Evolutionary conservation across 768 basidiomycete genomes (phyloP), one percentile per base, ranked within the genome.

Genomic region (Dioszegia hungarica): DNA sequence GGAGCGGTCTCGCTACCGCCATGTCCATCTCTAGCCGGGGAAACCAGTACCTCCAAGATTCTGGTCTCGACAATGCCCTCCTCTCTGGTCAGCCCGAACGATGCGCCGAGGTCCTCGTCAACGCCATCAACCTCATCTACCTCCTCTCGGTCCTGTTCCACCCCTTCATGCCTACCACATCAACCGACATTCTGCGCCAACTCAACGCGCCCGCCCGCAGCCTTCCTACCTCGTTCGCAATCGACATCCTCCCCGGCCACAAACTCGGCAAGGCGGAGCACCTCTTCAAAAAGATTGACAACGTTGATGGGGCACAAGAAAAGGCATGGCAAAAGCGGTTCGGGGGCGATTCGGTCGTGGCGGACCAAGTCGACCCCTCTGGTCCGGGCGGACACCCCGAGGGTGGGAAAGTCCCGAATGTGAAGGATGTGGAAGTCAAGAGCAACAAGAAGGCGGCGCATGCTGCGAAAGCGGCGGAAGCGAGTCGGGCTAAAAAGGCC

Each of bases 121-220:
- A 91, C 51, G 88, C 92, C 25, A 77, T 91, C 75, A 97, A 97
- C 79, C 79, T 99, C 64, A 94, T 98, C 74, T 98, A 95, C 74
- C 78, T 86, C 34, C 81, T 99, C 55, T 87, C 90, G 12, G 86
- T 85, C 27, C 80, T 95, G 64, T 77, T 90, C 62, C 87, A 92
- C 72, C 94, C 95, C 0, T 99, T 90, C 85, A 97, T 99, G 92
- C 95, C 95, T 37, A 81, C 85, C 12, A 94, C 89, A 0, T 85
- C 87, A 33, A 84, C 83, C 24, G 80, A 85, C 2, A 92, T 99
- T 63, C 81, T 94, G 52, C 68, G 75, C 19, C 95, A 99, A 70
- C 82, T 98, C 61, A 90, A 95, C 70, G 92, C 91, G 0, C 91
- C 91, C 1, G 82, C 87, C 4, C 85, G 94, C 29, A 79, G 82